phyloP scores from a whole-genome alignment of 805 yeast genomes.

The Kodamaea hsintzibuensis region DNA sequence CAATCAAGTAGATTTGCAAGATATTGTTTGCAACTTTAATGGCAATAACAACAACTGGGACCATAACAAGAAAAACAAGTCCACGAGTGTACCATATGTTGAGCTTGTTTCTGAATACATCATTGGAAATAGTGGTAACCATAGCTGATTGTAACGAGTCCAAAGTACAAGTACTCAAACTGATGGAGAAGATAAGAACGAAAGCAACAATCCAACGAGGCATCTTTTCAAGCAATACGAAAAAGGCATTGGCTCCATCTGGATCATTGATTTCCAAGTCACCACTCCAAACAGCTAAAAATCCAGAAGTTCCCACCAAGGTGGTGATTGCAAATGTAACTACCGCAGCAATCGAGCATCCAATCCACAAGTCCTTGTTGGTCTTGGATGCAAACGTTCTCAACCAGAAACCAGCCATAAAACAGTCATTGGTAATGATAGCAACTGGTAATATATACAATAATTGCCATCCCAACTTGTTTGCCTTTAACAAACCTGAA shows the following conservation, averaged over 20 bases:
- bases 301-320: conserved; percentile 79
- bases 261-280: conserved; percentile 52
- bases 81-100: conserved; percentile 65
- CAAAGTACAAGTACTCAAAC: conserved; percentile 83
- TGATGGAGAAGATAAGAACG: conserved; percentile 69
- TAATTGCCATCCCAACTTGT: conserved; percentile 85
- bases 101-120: conserved; percentile 80
- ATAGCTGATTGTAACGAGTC: conserved; percentile 88
- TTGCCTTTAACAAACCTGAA: conserved; percentile 62
- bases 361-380: conserved; percentile 72
- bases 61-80: conserved; percentile 72
- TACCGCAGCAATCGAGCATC: conserved; percentile 73
- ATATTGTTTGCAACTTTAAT: conserved; percentile 78
- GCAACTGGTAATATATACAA: conserved; percentile 83
- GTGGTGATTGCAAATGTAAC: conserved; percentile 63
- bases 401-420: conserved; percentile 91
- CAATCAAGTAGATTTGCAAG: conserved; percentile 83
- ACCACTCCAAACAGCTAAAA: conserved; percentile 90
- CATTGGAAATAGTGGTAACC: conserved; percentile 87
- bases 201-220: conserved; percentile 88
- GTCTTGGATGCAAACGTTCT: conserved; percentile 87
- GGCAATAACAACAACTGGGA: conserved; percentile 87
- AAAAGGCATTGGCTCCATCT: conserved; percentile 69
- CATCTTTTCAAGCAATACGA: conserved; percentile 65
- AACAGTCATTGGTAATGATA: conserved; percentile 85